Conservation (phyloP, 768 basidiomycete species). For the Lactarius hengduanensis region DNA sequence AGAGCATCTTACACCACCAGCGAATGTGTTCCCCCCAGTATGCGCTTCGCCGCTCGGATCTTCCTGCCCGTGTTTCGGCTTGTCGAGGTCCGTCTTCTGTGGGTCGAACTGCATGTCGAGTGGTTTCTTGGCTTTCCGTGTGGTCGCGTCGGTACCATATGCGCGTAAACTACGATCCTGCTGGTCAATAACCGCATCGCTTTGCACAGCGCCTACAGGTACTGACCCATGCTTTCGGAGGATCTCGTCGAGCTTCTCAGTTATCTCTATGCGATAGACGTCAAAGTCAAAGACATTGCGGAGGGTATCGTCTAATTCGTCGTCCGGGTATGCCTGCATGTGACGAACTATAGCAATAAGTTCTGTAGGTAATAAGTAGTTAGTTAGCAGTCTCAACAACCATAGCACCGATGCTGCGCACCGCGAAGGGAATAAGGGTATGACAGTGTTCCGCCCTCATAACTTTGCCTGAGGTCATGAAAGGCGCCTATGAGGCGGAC, state of each 20-base stretch:
- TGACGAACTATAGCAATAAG: conserved; percentile 65
- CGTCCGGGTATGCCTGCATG: conserved; percentile 58
- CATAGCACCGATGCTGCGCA: conserved; percentile 29
- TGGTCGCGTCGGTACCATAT: conserved; percentile 32
- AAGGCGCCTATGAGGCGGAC: conserved; percentile 60
- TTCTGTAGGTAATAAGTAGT: conserved; percentile 29
- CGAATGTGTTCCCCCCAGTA: conserved; percentile 61
- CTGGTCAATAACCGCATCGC: neutral
- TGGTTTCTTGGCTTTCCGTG: conserved; percentile 49
- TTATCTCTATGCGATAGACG: conserved; percentile 62
- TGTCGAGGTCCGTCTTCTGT: conserved; percentile 44
- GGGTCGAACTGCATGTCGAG: conserved; percentile 60
- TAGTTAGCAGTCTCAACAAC: neutral
- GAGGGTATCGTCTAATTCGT: conserved; percentile 55
- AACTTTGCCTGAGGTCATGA: conserved; percentile 58
- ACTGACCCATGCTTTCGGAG: conserved; percentile 59
- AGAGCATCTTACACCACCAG: conserved; percentile 51
- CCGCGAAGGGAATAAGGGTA: conserved; percentile 71
- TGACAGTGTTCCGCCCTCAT: conserved; percentile 55
- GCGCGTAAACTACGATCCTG: neutral
- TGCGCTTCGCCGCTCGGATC: conserved; percentile 56
- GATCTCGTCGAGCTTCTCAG: conserved; percentile 57
- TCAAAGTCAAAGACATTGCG: conserved; percentile 73
- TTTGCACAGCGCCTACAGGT: neutral
- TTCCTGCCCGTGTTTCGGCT: conserved; percentile 62